Evolutionary conservation across 805 yeast genomes (phyloP), one percentile per base, ranked within the genome.

Genomic region (Schwanniomyces occidentalis): DNA sequence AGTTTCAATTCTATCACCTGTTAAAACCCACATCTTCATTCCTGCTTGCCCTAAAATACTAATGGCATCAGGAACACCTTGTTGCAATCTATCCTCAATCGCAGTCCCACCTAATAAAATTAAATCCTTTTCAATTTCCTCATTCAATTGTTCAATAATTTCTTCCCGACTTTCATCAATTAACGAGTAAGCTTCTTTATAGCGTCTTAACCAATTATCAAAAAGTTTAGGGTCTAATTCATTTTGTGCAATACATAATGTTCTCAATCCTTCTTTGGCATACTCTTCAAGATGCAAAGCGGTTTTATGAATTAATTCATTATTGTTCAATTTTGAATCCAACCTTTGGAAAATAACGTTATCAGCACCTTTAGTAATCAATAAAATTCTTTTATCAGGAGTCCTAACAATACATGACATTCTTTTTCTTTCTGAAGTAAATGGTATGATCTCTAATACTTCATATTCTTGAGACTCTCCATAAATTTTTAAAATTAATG

Each of bases 1-100:
- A 7, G 93, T 85, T 58, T 85, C 93, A 33, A 85, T 78, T 55
- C 81, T 78, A 58, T 85, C 93, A 44, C 93, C 93, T 7, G 93
- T 85, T 19, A 85, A 67, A 34, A 85, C 90, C 93, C 93, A 85
- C 31, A 85, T 64, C 56, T 85, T 85, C 49, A 85, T 80, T 31
- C 93, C 93, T 0, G 90, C 91, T 30, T 72, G 64, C 5, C 80
- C 76, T 32, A 85, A 66, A 25, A 78, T 55, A 10, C 82, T 74
- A 47, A 85, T 85, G 1, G 91, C 69, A 34, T 78, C 82, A 1
- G 91, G 89, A 14, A 85, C 93, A 40, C 88, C 90, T 25, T 76
- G 80, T 54, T 85, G 93, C 31, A 85, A 69, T 46, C 84, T 67
- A 52, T 85, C 93, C 55, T 85, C 93, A 51, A 85, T 84, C 8